Base-by-base conservation (phyloP, 23 red algal genomes). In the Chondrus crispus region DNA sequence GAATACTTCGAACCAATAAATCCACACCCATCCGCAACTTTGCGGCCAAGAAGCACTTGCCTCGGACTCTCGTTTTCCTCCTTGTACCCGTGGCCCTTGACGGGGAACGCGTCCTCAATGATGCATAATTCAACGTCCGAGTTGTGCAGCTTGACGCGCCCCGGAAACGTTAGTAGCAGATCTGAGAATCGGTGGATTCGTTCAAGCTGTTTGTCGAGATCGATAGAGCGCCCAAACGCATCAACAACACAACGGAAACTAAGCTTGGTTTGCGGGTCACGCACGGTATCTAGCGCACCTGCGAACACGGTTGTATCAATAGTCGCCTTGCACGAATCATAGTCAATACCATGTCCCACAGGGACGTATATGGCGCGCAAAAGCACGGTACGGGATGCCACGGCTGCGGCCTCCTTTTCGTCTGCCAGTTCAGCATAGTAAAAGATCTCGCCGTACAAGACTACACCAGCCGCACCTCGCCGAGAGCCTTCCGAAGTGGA, bases 371-470 rank as follows among this genome's bases (percentile, higher is more conserved):
- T 47, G 13, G 91, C 96, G n/a, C 91, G 91, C 38, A 98, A 62
- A 32, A 98, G 60, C 20, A 98, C 84, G 42, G 68, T 89, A 14
- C 96, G 87, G 20, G 39, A 38, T 16, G 87, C 84, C 10, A 95
- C 40, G 22, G 29, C 37, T 8, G 50, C n/a, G 5, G 96, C 96
- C 60, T 98, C 96, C 8, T 69, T 46, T 28, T 77, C 70, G 60
- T 39, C 60, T 16, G 37, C 18, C 42, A 98, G 58, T 4, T 94
- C 36, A n/a, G 44, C 85, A 35, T 84, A 98, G 40, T 80, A 93
- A 80, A 91, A 96, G 2, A 96, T 90, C 57, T 96, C 87, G 5
- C 94, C 94, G 33, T 96, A 90, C n/a, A 88, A 51, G n/a, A 84
- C 85, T 9, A 64, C 50, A 68, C 93, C 83, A 16, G 93, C 85